Base-by-base conservation (phyloP, 768 basidiomycete species). In the Exidia glandulosa region DNA sequence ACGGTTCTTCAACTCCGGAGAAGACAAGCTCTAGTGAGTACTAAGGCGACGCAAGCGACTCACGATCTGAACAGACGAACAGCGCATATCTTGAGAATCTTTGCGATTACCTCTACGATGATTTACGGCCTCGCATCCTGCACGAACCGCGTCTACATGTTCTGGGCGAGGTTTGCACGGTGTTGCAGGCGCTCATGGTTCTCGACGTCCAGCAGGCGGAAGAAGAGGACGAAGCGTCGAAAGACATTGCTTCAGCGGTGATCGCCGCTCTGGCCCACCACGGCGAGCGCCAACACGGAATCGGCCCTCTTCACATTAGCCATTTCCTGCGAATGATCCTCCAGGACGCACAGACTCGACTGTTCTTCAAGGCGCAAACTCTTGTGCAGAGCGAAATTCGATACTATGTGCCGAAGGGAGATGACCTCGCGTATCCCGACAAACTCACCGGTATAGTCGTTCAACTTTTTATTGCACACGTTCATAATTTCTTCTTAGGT, bases 291-390 rank as follows among this genome's bases (percentile, higher is more conserved):
- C 70, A 64, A 52, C 61, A 60, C 32, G 79, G 80, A 2, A 75
- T 86, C 3, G 77, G 78, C 23, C 76, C 79, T 56, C 74, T 97
- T 54, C 89, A 94, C 63, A 90, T 91, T 65, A 85, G 85, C 59
- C 81, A 86, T 48, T 74, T 98, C 2, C 73, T 97, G 54, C 82
- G 87, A 68, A 91, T 94, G 84, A 86, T 97, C 0, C 72, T 97
- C 30, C 94, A 97, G 69, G 95, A 98, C 68, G 93, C 94, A 1
- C 95, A 98, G 76, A 97, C 96, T 13, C 75, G 94, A 59, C 71
- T 98, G 52, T 93, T 97, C 66, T 98, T 98, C 80, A 89, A 96
- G 69, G 94, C 94, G 5, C 94, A 98, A 72, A 82, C 90, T 1
- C 80, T 96, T 50, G 84, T 99, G 32, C 89, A 94, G 67, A 81